These are phyloP conservation scores for Amaranthus tricolor DNA, from an alignment of 179 eudicot species.

Conservation along the genomic window DNA sequence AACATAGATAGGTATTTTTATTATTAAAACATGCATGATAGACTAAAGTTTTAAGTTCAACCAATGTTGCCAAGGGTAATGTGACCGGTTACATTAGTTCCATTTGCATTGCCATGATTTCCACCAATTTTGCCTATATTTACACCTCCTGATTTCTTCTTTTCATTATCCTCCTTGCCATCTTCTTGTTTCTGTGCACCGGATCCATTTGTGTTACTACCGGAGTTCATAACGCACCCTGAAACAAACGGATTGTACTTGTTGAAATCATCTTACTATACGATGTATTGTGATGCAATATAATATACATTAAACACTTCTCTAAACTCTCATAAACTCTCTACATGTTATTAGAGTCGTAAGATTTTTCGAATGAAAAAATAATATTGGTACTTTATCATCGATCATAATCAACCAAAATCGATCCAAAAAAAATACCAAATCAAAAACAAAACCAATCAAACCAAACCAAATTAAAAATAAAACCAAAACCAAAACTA, in stretches of 20 bases:
- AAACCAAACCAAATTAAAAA: no score
- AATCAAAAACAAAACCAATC: no score
- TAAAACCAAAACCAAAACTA: no score
- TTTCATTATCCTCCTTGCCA: constrained; percentile 21
- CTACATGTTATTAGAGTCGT: no score
- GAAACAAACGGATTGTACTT: constrained; percentile 23
- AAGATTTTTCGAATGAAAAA: no score
- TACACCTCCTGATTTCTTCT: constrained; percentile 21
- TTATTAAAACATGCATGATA: not conserved
- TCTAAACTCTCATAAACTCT: no score
- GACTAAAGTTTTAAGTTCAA: not conserved
- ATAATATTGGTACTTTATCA: no score
- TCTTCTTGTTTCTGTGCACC: constrained; percentile 29
- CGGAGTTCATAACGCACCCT: constrained; percentile 25
- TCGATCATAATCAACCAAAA: no score
- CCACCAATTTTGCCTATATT: constrained; percentile 22
- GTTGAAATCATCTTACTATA: no score
- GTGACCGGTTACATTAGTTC: constrained; percentile 18
- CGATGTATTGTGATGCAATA: no score
- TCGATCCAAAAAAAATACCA: no score
- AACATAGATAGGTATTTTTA: not conserved
- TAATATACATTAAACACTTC: no score
- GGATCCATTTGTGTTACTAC: constrained; percentile 26
- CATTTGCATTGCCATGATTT: constrained; percentile 13
- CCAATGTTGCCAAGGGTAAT: constrained; percentile 24